These are phyloP conservation scores for Aethionema arabicum DNA, from an alignment of 345 rosid genomes.

Conservation along the genomic window DNA sequence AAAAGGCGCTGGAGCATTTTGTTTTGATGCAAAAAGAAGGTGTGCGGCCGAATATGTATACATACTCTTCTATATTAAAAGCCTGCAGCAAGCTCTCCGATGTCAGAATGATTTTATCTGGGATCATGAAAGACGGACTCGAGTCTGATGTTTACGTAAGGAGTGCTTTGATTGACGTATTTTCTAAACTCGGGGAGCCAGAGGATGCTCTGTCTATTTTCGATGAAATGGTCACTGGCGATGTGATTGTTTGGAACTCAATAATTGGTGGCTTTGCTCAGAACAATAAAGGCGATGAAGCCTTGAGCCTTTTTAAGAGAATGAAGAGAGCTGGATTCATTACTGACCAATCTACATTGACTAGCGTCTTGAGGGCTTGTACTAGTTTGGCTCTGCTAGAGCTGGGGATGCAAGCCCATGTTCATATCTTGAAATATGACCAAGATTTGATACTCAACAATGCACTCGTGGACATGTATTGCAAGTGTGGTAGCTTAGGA, in stretches of 20 bases:
- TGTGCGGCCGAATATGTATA: slow-evolving; percentile 59
- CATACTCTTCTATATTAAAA: slow-evolving; percentile 64
- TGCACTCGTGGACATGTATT: slow-evolving; percentile 73
- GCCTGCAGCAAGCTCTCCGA: slow-evolving; percentile 42
- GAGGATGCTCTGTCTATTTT: slow-evolving; percentile 47
- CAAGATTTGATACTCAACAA: slow-evolving; percentile 65
- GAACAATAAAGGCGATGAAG: slow-evolving; percentile 52
- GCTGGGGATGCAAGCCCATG: slow-evolving; percentile 71
- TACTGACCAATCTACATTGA: slow-evolving; percentile 55
- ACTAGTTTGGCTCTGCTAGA: slow-evolving; percentile 59
- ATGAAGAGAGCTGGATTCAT: slow-evolving; percentile 60
- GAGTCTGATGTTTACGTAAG: slow-evolving; percentile 67
- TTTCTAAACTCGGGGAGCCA: slow-evolving; percentile 55
- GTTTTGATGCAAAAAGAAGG: slow-evolving; percentile 56
- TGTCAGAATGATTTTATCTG: slow-evolving; percentile 55
- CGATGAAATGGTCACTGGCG: slow-evolving; percentile 54
- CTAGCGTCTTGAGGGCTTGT: slow-evolving; percentile 68
- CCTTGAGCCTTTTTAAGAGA: slow-evolving; percentile 55
- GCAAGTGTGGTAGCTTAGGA: slow-evolving; percentile 68
- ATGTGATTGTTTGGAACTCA: slow-evolving; percentile 77
- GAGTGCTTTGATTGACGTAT: slow-evolving; percentile 67
- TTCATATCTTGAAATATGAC: slow-evolving; percentile 57
- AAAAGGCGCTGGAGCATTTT: slow-evolving; percentile 40
- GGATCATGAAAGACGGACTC: slow-evolving; percentile 55
- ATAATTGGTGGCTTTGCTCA: slow-evolving; percentile 74